Conservation (phyloP, 768 basidiomycete species). For the Lentinus brumalis region DNA sequence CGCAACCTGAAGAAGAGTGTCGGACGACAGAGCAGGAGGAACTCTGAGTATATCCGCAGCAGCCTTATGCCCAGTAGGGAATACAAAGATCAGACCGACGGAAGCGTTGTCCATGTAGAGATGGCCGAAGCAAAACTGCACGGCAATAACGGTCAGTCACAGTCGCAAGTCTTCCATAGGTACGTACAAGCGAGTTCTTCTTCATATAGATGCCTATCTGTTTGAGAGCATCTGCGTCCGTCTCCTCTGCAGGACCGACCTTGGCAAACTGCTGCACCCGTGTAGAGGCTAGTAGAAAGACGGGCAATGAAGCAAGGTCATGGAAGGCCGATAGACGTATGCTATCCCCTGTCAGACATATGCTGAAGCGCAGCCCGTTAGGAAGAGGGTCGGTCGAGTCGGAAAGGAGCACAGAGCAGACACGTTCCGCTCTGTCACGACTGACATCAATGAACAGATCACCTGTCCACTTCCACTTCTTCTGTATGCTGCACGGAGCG, state of each 20-base stretch:
- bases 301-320: conserved; percentile 45
- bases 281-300: conserved; percentile 52
- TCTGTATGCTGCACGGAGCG: conserved; percentile 45
- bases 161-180: neutral
- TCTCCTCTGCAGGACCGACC: conserved; percentile 42
- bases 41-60: conserved; percentile 45
- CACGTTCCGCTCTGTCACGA: conserved; percentile 39
- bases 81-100: conserved; percentile 59
- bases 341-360: conserved; percentile 44
- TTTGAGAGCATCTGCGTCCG: conserved; percentile 43
- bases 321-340: conserved; percentile 52
- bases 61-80: conserved; percentile 40
- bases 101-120: conserved; percentile 47
- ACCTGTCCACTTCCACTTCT: conserved; percentile 70
- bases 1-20: conserved; percentile 40
- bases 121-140: conserved; percentile 53
- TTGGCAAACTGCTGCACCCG: conserved; percentile 54
- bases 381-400: conserved; percentile 44
- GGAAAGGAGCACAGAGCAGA: conserved; percentile 52
- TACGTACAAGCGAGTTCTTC: conserved; percentile 48
- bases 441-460: conserved; percentile 46
- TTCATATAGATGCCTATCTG: conserved; percentile 49
- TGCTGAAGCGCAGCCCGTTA: conserved; percentile 50
- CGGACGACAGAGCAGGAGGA: conserved; percentile 36
- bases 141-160: neutral